Percentiles rank a stretch among this genome's conserved stretches.
Conservation (phyloP, 1,284 basidiomycete species). For the Ustilago bromivora region DNA sequence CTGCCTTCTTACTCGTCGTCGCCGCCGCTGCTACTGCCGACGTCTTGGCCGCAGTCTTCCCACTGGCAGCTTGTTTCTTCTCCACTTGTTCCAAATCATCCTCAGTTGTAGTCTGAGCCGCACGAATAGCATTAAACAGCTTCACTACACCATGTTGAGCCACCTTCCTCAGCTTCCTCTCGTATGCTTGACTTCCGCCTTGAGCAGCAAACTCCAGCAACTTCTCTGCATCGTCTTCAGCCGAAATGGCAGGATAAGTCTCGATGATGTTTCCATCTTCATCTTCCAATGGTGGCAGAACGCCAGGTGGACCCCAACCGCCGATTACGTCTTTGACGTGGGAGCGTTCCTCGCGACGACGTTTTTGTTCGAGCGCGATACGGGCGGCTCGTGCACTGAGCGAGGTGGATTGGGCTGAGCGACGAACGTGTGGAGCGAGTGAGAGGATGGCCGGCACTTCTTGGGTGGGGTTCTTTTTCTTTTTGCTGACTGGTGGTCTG, state of each 20-base stretch:
- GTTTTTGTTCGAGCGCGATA: constrained; percentile 60
- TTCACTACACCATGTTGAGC: constrained; percentile 69
- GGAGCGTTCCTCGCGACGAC: constrained; percentile 59
- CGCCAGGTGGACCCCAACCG: constrained; percentile 67
- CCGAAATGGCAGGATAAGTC: constrained; percentile 6
- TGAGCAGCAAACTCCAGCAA: constrained; percentile 47
- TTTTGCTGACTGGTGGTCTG: constrained; percentile 2
- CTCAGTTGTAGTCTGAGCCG: constrained; percentile 63
- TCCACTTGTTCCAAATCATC: constrained; percentile 58
- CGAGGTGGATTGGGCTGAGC: constrained; percentile 55
- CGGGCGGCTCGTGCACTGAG: constrained; percentile 65
- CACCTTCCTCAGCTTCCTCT: constrained; percentile 64
- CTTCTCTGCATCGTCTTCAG: constrained; percentile 30
- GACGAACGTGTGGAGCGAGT: constrained; percentile 64
- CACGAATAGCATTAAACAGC: constrained; percentile 69
- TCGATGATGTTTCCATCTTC: constrained; percentile 52
- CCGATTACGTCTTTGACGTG: constrained; percentile 67
- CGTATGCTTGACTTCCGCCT: constrained; percentile 62
- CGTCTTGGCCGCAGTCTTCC: constrained; percentile 8
- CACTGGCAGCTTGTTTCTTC: constrained; percentile 30
- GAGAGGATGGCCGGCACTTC: constrained; percentile 60
- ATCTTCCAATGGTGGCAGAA: constrained; percentile 43
- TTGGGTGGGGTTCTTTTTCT: constrained; percentile 9
- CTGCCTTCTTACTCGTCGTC: constrained; percentile 35
- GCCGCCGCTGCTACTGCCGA: constrained; percentile 2